Base-by-base conservation (phyloP, 164 flowering plant genomes). In the grape (Vitis vinifera) region DNA sequence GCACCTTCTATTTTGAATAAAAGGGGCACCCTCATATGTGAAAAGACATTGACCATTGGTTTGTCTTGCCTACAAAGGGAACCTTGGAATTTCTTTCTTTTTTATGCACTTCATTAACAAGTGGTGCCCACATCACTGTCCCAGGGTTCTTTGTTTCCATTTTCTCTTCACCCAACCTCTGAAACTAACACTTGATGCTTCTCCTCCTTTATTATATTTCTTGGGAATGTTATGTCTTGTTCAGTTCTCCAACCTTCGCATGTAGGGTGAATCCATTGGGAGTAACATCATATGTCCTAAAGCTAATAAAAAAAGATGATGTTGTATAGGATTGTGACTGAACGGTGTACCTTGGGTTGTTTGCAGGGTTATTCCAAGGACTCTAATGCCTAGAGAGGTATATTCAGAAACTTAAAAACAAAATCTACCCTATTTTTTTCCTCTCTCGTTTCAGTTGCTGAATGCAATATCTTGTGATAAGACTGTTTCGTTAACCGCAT, bases 321-420 rank as follows among this genome's bases (percentile, higher is more conserved):
- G 44, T 23, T 61, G 48, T 12, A 6, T 16, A 47, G 4, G 9
- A 55, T 10, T 56, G 15, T 6, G 55, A n/a, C 31, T 59, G 50
- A 63, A 30, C 14, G 17, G 14, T 74, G 50, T 57, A 67, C 52
- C 16, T 61, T 50, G 15, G 9, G 19, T 66, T 62, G 70, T 63
- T 75, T 81, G 87, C 97, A 94, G 98, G 59, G 83, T 94, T 68
- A 91, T 92, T 73, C 97, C 98, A 53, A 89, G 76, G 84, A 83
- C 91, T 49, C 82, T 94, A 9, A 89, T 90, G 92, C 91, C 92
- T 0, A 81, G 83, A 78, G 97, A 91, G 97, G 98, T 94, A 87
- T 17, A 27, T 27, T 31, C 17, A 19, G 16, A 60, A 44, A 23
- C n/a, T 51, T 70, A 10, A 47, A 13, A 59, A 8, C 44, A 8